A percentile compares a stretch with the other conserved stretches of the same genome.
Evolutionary conservation across 208 protist genomes (phyloP).

Genomic region (Spongospora subterranea): DNA sequence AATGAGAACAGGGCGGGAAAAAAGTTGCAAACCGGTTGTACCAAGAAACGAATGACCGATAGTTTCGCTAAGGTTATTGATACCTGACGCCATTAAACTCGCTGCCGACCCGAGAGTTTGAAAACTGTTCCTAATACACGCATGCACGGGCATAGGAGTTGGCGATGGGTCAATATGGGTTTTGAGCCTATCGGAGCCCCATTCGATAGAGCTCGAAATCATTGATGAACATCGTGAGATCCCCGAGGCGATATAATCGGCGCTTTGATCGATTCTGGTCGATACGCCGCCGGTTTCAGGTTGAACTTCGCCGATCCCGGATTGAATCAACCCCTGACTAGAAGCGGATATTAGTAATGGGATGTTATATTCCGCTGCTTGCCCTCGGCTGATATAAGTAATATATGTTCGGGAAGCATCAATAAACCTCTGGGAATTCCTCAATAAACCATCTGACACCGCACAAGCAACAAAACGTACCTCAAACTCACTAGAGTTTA

Average conservation of each 20-base stretch:
- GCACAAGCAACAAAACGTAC: not conserved
- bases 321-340: too few relatives aligned
- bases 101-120: not conserved
- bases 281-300: not conserved
- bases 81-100: not conserved
- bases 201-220: not conserved
- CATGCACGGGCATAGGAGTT: not conserved
- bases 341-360: too few relatives aligned
- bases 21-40: not conserved
- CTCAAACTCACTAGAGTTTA: not conserved
- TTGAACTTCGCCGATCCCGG: not conserved
- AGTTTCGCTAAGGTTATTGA: not conserved
- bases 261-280: not conserved
- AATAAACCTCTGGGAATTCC: not conserved
- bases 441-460: not conserved
- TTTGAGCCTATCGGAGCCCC: not conserved
- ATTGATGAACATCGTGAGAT: conserved; percentile 24
- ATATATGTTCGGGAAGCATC: too few relatives aligned
- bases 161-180: not conserved
- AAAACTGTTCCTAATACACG: not conserved
- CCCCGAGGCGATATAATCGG: not conserved
- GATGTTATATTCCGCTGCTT: not conserved
- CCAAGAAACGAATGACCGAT: not conserved
- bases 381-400: not conserved
- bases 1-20: not conserved